Percentiles rank a stretch among this genome's conserved stretches.
Conservation (phyloP, 108 stramenopile species). For the Nitzschia palea region DNA sequence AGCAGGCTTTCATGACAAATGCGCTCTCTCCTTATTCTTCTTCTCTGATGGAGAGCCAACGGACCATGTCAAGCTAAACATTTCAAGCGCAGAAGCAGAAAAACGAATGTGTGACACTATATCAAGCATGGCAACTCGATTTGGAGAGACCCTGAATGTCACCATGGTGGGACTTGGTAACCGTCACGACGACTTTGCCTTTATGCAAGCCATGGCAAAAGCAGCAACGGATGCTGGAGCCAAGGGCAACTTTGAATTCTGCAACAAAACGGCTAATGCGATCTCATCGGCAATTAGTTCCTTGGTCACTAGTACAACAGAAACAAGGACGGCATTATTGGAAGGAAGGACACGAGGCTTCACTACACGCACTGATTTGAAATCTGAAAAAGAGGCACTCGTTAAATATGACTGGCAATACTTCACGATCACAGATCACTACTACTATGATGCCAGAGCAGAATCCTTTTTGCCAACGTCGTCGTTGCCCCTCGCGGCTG, state of each 20-base stretch:
- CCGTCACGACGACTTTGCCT: constrained; percentile 36
- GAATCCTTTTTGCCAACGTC: not conserved
- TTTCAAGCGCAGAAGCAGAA: constrained; percentile 16
- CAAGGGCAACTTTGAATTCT: constrained; percentile 42
- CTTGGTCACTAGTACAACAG: constrained; percentile 44
- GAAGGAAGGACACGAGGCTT: constrained; percentile 15
- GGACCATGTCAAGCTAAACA: constrained; percentile 17
- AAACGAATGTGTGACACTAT: constrained; percentile 11
- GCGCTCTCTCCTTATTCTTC: constrained; percentile 53
- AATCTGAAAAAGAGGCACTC: constrained; percentile 23
- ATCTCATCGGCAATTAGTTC: constrained; percentile 46
- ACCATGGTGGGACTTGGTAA: constrained; percentile 42
- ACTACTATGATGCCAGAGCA: constrained; percentile 18
- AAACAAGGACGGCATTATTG: constrained; percentile 38
- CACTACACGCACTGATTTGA: not conserved
- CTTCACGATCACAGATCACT: constrained; percentile 34
- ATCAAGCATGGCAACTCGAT: constrained; percentile 30
- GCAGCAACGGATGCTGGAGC: constrained; percentile 32
- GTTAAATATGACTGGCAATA: constrained; percentile 38
- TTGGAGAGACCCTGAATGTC: constrained; percentile 44
- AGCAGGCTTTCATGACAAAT: constrained; percentile 24
- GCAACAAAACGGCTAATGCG: constrained; percentile 43
- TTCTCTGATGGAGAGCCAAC: constrained; percentile 58
- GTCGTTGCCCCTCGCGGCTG: constrained; percentile 6
- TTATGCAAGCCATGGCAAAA: constrained; percentile 46